Evolutionary conservation across 169 alveolate genomes (phyloP).

Genomic region (Cryptosporidium meleagridis): DNA sequence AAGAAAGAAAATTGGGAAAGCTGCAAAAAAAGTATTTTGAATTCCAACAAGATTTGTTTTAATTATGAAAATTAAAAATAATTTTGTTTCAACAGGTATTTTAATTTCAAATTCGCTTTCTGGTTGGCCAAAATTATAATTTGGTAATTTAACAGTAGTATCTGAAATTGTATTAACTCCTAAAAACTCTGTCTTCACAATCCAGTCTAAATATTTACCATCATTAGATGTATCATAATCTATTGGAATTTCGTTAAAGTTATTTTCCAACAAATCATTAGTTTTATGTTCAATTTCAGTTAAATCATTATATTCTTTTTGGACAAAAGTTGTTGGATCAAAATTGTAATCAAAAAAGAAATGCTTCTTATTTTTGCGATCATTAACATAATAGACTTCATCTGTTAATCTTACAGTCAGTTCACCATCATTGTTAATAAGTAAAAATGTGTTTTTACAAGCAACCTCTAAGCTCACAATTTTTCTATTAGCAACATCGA

Average conservation of each 20-base stretch:
- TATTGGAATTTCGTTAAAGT: conserved; percentile 8
- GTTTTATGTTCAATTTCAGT: conserved; percentile 8
- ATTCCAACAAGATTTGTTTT: not conserved
- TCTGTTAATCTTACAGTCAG: not conserved
- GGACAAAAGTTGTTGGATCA: not conserved
- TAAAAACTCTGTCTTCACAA: not conserved
- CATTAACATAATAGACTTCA: conserved; percentile 5
- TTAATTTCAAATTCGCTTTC: not conserved
- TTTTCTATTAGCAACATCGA: conserved; percentile 18
- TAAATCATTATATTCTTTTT: not conserved
- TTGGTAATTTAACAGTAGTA: not conserved
- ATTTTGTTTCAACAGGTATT: not conserved
- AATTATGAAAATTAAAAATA: conserved; percentile 1
- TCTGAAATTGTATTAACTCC: conserved; percentile 15
- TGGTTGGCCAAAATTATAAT: not conserved
- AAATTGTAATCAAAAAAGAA: conserved; percentile 5
- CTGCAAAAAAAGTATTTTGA: conserved; percentile 3
- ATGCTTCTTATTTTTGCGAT: not conserved
- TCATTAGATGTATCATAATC: conserved; percentile 17
- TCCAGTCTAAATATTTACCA: conserved; percentile 7
- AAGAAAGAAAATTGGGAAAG: conserved; percentile 21
- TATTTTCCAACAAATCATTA: not conserved
- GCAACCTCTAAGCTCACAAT: conserved; percentile 23
- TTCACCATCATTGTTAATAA: conserved; percentile 23
- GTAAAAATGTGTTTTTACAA: conserved; percentile 13